A percentile compares a stretch with the other conserved stretches of the same genome.
Conservation (phyloP, 441 rosid genomes). For the Aleurites moluccanus region DNA sequence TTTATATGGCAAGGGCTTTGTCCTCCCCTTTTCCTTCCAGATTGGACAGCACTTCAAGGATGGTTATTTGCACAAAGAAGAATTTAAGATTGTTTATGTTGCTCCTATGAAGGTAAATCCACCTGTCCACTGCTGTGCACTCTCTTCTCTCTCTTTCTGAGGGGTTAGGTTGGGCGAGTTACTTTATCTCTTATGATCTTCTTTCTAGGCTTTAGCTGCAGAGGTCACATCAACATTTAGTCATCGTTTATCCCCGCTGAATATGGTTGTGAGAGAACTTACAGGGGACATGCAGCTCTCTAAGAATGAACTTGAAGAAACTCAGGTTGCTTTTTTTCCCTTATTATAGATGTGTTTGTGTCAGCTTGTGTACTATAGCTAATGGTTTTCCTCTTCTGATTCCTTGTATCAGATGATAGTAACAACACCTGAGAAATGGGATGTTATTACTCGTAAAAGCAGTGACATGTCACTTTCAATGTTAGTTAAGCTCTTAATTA, state of each 20-base stretch:
- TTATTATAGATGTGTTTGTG: conserved; percentile 13
- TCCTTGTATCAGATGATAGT: conserved; percentile 85
- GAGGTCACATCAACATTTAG: conserved; percentile 94
- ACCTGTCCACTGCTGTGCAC: not conserved
- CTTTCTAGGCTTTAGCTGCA: conserved; percentile 86
- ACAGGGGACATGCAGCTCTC: conserved; percentile 99
- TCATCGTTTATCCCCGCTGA: conserved; percentile 83
- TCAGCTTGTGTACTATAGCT: conserved; percentile 18
- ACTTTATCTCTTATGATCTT: conserved; percentile 22
- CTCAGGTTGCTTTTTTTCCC: conserved; percentile 67
- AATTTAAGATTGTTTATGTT: conserved; percentile 97
- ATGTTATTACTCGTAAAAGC: conserved; percentile 98
- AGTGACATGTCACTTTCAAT: conserved; percentile 98
- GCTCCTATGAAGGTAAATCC: conserved; percentile 96
- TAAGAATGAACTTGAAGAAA: conserved; percentile 85
- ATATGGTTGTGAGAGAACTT: conserved; percentile 93
- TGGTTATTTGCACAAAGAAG: conserved; percentile 90
- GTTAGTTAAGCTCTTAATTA: conserved; percentile 95
- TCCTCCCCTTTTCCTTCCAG: conserved; percentile 43
- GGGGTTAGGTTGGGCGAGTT: conserved; percentile 12
- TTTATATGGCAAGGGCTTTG: conserved; percentile 7
- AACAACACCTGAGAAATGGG: conserved; percentile 99
- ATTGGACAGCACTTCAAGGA: conserved; percentile 95
- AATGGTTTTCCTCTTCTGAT: conserved; percentile 24
- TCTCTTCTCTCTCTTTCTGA: not conserved